Evolutionary conservation across 2,329 filamentous ascomycete species (phyloP).

Genomic region (Lecanicillium sp.): DNA sequence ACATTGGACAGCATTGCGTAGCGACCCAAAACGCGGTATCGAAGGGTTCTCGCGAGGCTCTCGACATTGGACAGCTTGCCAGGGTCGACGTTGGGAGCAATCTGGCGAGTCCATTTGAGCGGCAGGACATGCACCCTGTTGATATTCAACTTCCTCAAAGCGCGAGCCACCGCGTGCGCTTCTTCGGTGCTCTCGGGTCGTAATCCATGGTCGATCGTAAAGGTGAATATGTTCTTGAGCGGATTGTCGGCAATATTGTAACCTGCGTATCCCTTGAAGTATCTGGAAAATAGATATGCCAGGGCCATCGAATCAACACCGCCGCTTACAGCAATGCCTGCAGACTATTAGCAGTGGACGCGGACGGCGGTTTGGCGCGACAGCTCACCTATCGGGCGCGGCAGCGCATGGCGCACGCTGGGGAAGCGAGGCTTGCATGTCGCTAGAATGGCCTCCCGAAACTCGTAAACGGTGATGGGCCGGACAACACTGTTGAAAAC

Average conservation of each 20-base stretch:
- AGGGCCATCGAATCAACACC: slow-evolving; percentile 98
- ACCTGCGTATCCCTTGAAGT: slow-evolving; percentile 28
- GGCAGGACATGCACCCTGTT: slow-evolving; percentile 20
- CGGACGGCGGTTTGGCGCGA: neutral
- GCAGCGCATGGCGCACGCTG: slow-evolving; percentile 26
- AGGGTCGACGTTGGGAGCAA: slow-evolving; percentile 26
- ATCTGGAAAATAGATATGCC: slow-evolving; percentile 61
- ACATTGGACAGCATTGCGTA: slow-evolving; percentile 42
- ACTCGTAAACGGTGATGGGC: slow-evolving; percentile 33
- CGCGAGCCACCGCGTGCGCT: slow-evolving; percentile 39
- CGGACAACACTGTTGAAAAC: slow-evolving; percentile 33
- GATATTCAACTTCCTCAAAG: slow-evolving; percentile 34
- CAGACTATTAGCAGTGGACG: neutral
- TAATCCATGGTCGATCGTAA: slow-evolving; percentile 54
- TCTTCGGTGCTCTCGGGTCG: slow-evolving; percentile 48
- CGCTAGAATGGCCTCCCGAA: slow-evolving; percentile 43
- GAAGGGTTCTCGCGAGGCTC: slow-evolving; percentile 63
- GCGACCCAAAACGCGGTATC: slow-evolving; percentile 69
- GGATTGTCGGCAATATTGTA: slow-evolving; percentile 42
- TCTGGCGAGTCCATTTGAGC: slow-evolving; percentile 42
- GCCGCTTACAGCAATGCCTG: slow-evolving; percentile 79
- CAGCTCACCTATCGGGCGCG: slow-evolving; percentile 38
- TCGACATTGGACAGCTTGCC: slow-evolving; percentile 60
- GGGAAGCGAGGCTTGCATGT: slow-evolving; percentile 46
- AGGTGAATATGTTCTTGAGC: slow-evolving; percentile 33